Evolutionary conservation across 2,329 filamentous ascomycete genomes (phyloP).

Genomic region (Ceratocystis diversiconidia): DNA sequence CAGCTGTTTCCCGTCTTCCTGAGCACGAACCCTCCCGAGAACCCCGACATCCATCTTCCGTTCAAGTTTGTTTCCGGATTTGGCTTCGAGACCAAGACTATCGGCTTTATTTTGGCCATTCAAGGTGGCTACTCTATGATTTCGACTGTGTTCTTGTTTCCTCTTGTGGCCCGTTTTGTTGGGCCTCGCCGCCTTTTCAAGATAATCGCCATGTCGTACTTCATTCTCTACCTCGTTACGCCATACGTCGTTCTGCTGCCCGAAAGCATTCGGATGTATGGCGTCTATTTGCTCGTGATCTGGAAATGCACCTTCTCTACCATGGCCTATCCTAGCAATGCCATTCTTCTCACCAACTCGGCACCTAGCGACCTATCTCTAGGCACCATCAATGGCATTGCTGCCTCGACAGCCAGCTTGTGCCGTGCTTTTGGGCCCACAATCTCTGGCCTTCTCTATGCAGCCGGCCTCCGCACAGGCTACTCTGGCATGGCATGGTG

Average conservation of each 20-base stretch:
- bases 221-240: slow-evolving; percentile 70
- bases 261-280: slow-evolving; percentile 51
- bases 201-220: slow-evolving; percentile 68
- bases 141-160: slow-evolving; percentile 72
- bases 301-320: slow-evolving; percentile 91
- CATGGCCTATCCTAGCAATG: slow-evolving; percentile 79
- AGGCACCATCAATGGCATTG: slow-evolving; percentile 83
- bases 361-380: slow-evolving; percentile 72
- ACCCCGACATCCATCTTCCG: slow-evolving; percentile 47
- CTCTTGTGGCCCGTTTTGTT: slow-evolving; percentile 57
- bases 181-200: slow-evolving; percentile 73
- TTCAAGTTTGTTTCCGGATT: slow-evolving; percentile 87
- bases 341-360: slow-evolving; percentile 78
- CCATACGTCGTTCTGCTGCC: slow-evolving; percentile 84
- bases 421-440: slow-evolving; percentile 81
- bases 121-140: slow-evolving; percentile 85
- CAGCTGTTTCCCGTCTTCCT: slow-evolving; percentile 87
- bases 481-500: slow-evolving; percentile 91
- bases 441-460: slow-evolving; percentile 72
- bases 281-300: slow-evolving; percentile 63
- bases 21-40: slow-evolving; percentile 44
- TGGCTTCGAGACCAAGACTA: slow-evolving; percentile 64
- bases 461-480: slow-evolving; percentile 61
- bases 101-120: slow-evolving; percentile 75
- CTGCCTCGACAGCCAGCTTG: slow-evolving; percentile 78